These are phyloP conservation scores for Zasmidium citrigriseum DNA, from an alignment of 2,329 filamentous ascomycete genomes.

Conservation along the genomic window DNA sequence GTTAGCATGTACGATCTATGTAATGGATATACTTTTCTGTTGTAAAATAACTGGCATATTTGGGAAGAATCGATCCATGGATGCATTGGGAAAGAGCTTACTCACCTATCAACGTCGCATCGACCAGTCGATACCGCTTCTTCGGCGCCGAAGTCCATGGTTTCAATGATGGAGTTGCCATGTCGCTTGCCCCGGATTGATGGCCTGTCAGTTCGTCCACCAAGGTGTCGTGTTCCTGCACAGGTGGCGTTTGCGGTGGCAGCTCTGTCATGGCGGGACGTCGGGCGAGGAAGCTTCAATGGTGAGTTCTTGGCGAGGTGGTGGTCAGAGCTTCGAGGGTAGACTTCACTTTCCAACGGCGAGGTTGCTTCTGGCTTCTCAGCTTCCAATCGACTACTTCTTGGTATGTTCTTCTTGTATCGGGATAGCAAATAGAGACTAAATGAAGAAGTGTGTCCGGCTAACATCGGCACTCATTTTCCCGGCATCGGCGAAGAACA, in stretches of 20 bases:
- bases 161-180: slow-evolving; percentile 15
- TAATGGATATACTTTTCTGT: not conserved
- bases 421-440: too few species aligned
- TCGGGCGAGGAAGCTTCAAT: not conserved
- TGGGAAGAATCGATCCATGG: not conserved
- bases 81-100: not conserved
- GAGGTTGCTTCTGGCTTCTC: too few species aligned
- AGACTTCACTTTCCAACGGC: too few species aligned
- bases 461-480: too few species aligned
- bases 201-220: not conserved
- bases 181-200: not conserved
- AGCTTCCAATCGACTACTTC: too few species aligned
- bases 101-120: slow-evolving; percentile 25
- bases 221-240: not conserved
- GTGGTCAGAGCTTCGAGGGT: not conserved
- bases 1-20: not conserved
- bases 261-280: not conserved
- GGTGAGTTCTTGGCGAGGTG: not conserved
- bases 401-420: too few species aligned
- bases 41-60: too few species aligned
- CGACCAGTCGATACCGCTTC: slow-evolving; percentile 24
- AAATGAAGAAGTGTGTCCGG: too few species aligned
- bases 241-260: not conserved
- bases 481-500: too few species aligned
- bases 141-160: slow-evolving; percentile 24